Base-by-base conservation (phyloP, 495 filamentous ascomycete genomes). In the Aspergillus indologenus region DNA sequence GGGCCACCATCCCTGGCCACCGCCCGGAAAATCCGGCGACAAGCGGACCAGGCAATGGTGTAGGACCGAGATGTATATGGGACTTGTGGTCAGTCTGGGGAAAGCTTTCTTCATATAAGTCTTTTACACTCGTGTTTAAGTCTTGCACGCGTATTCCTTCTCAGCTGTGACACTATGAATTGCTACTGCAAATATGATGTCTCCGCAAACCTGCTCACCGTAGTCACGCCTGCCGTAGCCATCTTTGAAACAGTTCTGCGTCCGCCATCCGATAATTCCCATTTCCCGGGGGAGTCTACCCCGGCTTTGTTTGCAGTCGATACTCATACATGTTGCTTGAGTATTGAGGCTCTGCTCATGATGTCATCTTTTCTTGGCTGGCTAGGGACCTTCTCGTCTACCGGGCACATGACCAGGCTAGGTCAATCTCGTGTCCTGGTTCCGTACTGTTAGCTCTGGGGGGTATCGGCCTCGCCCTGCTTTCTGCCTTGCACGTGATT, bases 71-170 rank as follows among this genome's bases (percentile, higher is more conserved):
- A 54, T 64, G 60, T 62, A 61, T 64, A 63, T 65, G 67, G 61
- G 62, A 52, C 56, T 44, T 61, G 59, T 64, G 59, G 48, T 60
- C 62, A 46, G 58, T 57, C 60, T 56, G 60, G 61, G 66, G 66
- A 64, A n/a, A 69, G 57, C 59, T 63, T 47, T 61, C 58, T 59
- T 69, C 59, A 69, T 68, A 65, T 67, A 65, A 51, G 48, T 51
- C 62, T 67, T 64, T 61, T 62, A 64, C 61, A 44, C 64, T 64
- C 63, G 19, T 65, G 62, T 68, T 64, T 65, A 62, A 68, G 19
- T 51, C 23, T 56, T 64, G 34, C 34, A 4, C 34, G 3, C 34
- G 34, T 40, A 40, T 40, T 40, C 34, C 34, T 40, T 40, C 34
- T 9, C 12, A 40, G 34, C 34, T 40, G 34, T 40, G 34, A 40